These are phyloP conservation scores for Abelmoschus esculentus DNA, from an alignment of 345 rosid genomes.

Conservation along the genomic window DNA sequence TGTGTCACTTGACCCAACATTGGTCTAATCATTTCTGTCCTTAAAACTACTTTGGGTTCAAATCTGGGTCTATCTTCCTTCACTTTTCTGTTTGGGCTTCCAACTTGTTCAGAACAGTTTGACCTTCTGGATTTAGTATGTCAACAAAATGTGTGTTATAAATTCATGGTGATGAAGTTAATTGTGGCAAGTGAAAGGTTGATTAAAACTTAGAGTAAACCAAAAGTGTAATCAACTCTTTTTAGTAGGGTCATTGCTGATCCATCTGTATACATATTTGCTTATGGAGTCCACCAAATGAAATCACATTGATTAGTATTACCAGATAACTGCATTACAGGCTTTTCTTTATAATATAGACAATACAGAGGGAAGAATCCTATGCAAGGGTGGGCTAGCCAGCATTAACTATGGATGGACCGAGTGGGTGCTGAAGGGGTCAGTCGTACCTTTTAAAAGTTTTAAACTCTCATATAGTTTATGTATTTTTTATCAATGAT, in stretches of 20 bases:
- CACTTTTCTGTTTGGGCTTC: neutral
- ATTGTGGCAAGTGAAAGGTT: neutral
- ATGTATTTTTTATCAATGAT: too few relatives aligned
- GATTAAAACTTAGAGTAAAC: neutral
- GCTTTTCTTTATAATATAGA: neutral
- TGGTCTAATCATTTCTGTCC: neutral
- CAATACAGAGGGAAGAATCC: neutral
- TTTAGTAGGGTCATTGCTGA: neutral
- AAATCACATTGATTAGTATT: neutral
- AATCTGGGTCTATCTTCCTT: neutral
- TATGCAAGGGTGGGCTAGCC: constrained; percentile 1
- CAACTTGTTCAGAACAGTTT: neutral
- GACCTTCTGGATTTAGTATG: constrained; percentile 7
- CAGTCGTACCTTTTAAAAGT: too few relatives aligned
- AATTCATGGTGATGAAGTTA: neutral
- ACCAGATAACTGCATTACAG: neutral
- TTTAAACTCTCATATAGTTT: too few relatives aligned
- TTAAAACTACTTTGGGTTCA: too few relatives aligned
- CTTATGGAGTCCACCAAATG: constrained; percentile 3
- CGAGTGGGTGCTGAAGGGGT: too few relatives aligned
- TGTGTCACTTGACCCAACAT: constrained; percentile 6
- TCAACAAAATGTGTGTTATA: neutral
- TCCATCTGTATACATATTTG: neutral
- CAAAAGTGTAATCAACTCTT: neutral
- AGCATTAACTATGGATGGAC: neutral